Evolutionary conservation across 2,329 filamentous ascomycete species (phyloP).

Genomic region (Pseudocercospora eumusae): DNA sequence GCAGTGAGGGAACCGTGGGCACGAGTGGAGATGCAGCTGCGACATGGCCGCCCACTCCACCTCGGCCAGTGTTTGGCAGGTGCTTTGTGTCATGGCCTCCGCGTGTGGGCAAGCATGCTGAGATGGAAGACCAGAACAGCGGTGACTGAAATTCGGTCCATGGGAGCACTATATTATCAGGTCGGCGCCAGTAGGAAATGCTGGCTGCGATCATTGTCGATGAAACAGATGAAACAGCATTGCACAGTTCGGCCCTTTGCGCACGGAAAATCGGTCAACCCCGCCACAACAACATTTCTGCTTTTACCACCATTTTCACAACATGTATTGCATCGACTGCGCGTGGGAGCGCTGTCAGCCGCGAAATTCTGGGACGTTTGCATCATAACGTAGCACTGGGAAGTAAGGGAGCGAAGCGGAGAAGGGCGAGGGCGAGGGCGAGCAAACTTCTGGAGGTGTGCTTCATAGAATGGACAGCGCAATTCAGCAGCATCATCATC

Average conservation of each 20-base stretch:
- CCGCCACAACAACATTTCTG: neutral
- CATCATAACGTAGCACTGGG: constrained; percentile 3
- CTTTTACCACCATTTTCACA: constrained; percentile 1
- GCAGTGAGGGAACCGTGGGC: neutral
- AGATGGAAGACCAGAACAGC: constrained; percentile 8
- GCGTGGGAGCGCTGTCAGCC: neutral
- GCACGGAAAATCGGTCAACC: neutral
- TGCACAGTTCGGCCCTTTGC: neutral
- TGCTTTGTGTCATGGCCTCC: constrained; percentile 4
- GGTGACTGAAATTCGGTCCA: constrained; percentile 1
- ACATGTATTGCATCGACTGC: neutral
- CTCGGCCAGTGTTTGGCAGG: neutral
- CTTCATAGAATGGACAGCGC: neutral
- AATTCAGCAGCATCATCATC: too few relatives aligned
- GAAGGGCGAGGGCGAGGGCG: neutral
- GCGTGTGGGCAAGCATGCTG: constrained; percentile 3
- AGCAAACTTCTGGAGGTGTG: constrained; percentile 6
- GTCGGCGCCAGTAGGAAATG: neutral
- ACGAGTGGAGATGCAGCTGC: constrained; percentile 5
- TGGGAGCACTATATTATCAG: neutral
- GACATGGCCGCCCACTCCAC: constrained; percentile 6
- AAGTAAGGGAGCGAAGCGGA: neutral
- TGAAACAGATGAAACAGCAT: neutral
- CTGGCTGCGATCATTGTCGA: constrained; percentile 10
- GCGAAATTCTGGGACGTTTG: constrained; percentile 1